phyloP scores from a whole-genome alignment of 495 filamentous ascomycete genomes.

The Chaetomium fimeti region DNA sequence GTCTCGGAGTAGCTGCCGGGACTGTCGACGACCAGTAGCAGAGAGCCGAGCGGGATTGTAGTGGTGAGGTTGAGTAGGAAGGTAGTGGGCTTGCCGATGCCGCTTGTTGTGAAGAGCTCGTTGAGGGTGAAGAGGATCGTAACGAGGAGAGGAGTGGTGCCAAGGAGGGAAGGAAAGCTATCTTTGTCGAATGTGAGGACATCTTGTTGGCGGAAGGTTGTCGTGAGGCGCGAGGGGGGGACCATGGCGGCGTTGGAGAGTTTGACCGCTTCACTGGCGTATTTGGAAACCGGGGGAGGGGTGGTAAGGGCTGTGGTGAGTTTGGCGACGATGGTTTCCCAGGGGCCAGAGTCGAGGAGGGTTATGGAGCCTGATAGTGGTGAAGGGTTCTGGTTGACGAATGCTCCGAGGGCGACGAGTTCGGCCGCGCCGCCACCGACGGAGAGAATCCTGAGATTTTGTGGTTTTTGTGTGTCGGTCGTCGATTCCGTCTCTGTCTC shows the following conservation, averaged over 20 bases:
- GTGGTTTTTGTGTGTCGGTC: background rate
- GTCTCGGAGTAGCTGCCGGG: conserved; percentile 88
- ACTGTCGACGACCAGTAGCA: conserved; percentile 87
- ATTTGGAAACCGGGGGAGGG: conserved; percentile 50
- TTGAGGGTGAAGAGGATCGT: conserved; percentile 96
- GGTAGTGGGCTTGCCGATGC: conserved; percentile 67
- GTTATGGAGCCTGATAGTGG: conserved; percentile 45
- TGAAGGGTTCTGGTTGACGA: conserved; percentile 47
- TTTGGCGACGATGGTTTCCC: conserved; percentile 58
- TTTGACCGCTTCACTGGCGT: conserved; percentile 54
- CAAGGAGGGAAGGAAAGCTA: conserved; percentile 44
- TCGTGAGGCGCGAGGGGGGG: conserved; percentile 36
- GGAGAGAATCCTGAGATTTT: conserved; percentile 53
- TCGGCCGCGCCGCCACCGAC: conserved; percentile 91
- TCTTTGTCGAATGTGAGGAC: conserved; percentile 53
- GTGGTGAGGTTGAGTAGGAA: conserved; percentile 68
- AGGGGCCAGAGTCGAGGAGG: conserved; percentile 77
- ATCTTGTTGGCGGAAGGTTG: conserved; percentile 61
- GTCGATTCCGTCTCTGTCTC: background rate
- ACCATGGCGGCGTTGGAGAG: conserved; percentile 48
- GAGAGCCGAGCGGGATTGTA: conserved; percentile 52
- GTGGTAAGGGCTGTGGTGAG: conserved; percentile 51
- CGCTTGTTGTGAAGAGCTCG: conserved; percentile 78
- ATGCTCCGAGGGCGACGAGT: conserved; percentile 69
- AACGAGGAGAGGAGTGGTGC: conserved; percentile 50